Evolutionary conservation across 2,329 filamentous ascomycete genomes (phyloP).

Genomic region (Zarea fungicola): DNA sequence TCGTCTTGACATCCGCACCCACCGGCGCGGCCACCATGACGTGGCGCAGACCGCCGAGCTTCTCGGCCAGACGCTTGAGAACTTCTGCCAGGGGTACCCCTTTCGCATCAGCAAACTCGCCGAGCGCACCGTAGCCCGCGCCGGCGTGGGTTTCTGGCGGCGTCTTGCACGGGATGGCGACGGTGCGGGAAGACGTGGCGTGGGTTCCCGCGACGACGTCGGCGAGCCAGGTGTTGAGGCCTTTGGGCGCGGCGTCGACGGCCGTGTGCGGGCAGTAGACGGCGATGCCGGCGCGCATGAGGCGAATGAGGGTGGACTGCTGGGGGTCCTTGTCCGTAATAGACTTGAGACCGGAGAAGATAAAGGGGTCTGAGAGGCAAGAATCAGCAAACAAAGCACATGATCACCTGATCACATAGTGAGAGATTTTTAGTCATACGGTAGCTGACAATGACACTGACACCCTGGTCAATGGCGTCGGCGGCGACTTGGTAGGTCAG

Average conservation of each 20-base stretch:
- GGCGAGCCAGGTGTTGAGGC: conserved; percentile 91
- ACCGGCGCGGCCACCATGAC: conserved; percentile 50
- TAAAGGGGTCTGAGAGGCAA: conserved; percentile 85
- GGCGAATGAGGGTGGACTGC: conserved; percentile 74
- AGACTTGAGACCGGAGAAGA: conserved; percentile 88
- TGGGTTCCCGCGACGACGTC: conserved; percentile 65
- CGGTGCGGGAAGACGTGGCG: conserved; percentile 33
- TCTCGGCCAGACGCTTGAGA: conserved; percentile 53
- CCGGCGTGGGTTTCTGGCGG: conserved; percentile 39
- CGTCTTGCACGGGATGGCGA: conserved; percentile 40
- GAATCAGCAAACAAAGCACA: neutral
- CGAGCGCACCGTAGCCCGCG: conserved; percentile 49
- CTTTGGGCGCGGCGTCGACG: conserved; percentile 77
- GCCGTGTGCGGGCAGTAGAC: conserved; percentile 97
- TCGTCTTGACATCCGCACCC: conserved; percentile 30
- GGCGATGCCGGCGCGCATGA: conserved; percentile 82
- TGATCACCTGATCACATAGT: neutral
- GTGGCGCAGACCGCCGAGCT: conserved; percentile 59
- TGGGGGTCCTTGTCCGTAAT: conserved; percentile 80
- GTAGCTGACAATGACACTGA: conserved; percentile 81
- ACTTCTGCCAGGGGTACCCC: conserved; percentile 38
- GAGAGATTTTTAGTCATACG: conserved; percentile 45
- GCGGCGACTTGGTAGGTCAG: conserved; percentile 83
- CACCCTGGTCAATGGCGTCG: conserved; percentile 74
- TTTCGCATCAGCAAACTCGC: conserved; percentile 30